Percentiles rank a stretch among this genome's conserved stretches.
Conservation (phyloP, 176 grass and related monocot genomes). For the Oryza australiensis region DNA sequence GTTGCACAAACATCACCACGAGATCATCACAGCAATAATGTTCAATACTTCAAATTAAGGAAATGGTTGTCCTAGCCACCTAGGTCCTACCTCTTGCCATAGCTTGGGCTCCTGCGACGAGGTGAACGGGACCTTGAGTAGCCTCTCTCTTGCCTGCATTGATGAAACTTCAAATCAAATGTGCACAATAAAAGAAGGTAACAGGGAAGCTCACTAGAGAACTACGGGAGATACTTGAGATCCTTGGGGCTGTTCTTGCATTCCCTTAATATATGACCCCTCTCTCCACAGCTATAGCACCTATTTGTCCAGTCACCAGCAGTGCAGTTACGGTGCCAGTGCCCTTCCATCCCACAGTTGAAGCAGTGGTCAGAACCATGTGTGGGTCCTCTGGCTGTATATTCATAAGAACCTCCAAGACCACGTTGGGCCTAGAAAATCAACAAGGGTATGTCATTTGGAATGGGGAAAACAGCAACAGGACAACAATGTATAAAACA, state of each 20-base stretch:
- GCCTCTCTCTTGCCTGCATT: slow-evolving; percentile 48
- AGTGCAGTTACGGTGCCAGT: slow-evolving; percentile 82
- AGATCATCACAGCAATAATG: background rate
- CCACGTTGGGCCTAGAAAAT: slow-evolving; percentile 59
- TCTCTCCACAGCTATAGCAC: slow-evolving; percentile 82
- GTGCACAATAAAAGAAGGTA: background rate
- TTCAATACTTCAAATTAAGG: slow-evolving; percentile 1
- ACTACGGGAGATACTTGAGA: slow-evolving; percentile 46
- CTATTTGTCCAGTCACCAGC: slow-evolving; percentile 88
- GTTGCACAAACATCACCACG: background rate
- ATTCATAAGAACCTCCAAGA: slow-evolving; percentile 59
- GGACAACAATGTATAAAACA: background rate
- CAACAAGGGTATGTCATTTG: slow-evolving; percentile 7
- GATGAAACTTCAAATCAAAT: slow-evolving; percentile 15
- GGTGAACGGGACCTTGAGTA: slow-evolving; percentile 66
- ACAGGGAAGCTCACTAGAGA: slow-evolving; percentile 1
- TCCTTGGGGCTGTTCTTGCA: slow-evolving; percentile 80
- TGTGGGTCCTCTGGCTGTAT: slow-evolving; percentile 57
- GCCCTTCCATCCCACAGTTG: slow-evolving; percentile 89
- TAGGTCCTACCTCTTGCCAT: slow-evolving; percentile 59
- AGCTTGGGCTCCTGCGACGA: slow-evolving; percentile 40
- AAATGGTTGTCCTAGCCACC: slow-evolving; percentile 23
- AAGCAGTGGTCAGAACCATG: slow-evolving; percentile 73
- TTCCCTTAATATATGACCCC: slow-evolving; percentile 70
- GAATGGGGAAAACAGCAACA: slow-evolving; percentile 8